Base-by-base conservation (phyloP, 2,329 filamentous ascomycete species). In the Aspergillus carbonarius region DNA sequence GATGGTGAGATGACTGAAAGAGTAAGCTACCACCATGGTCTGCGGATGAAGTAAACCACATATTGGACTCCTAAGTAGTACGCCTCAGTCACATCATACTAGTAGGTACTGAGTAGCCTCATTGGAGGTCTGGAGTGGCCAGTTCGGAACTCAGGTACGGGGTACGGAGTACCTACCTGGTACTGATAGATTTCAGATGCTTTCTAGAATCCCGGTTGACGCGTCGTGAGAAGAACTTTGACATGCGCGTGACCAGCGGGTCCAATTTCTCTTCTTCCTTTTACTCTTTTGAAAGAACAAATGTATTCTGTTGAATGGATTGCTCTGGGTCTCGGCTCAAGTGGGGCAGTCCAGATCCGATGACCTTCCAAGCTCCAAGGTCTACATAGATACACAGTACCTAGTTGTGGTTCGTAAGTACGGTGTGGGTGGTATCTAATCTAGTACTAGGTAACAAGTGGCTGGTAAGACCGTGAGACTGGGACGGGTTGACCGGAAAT, bases 231-330 rank as follows among this genome's bases (percentile, higher is more conserved):
- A 42, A 48, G 51, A 56, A 56, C 44, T 57, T 52, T 56, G 55
- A 54, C 35, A 27, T 44, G 57, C 63, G 62, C 60, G 62, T 67
- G 65, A 66, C 63, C 60, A 58, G 63, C 56, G 54, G 61, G 63
- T 64, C 60, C 30, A 32, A 32, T 32, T 32, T 32, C 5, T 32
- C 20, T 44, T 57, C 37, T 32, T 47, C 39, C 17, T 50, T 50
- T 44, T 46, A 27, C 54, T 51, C 18, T 32, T 32, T 32, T 32
- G 30, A 32, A 32, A 9, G 10, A 32, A 7, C 8, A 7, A 7
- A 9, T 30, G 8, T 2, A 10, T 32, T 15, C 17, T 23, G 27
- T 17, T 49, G 9, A 18, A 37, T 18, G 17, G 9, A 42, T 25
- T 53, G 34, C 13, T 23, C 50, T 59, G 48, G 49, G 52, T 59